Conservation (phyloP, 2,329 filamentous ascomycete species). For the Pestalotiopsis sp. region DNA sequence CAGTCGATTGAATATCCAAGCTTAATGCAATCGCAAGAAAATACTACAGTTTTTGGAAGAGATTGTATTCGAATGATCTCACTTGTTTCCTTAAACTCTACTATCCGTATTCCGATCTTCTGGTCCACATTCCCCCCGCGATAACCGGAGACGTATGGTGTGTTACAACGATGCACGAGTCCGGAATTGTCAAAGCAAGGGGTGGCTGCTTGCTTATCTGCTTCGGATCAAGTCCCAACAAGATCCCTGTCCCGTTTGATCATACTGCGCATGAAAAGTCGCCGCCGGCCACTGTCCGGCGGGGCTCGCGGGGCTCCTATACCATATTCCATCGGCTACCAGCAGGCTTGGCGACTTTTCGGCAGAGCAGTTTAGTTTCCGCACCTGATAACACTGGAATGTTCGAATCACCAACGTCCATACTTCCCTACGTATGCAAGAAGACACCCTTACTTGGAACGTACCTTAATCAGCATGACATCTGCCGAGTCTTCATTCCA, state of each 20-base stretch:
- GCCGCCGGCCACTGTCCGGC: background rate
- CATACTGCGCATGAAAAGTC: background rate
- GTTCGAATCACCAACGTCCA: background rate
- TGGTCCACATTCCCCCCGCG: background rate
- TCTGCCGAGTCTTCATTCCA: background rate
- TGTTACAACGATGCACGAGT: background rate
- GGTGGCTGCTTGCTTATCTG: background rate
- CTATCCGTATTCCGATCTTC: background rate
- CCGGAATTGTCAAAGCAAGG: background rate
- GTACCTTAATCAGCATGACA: background rate
- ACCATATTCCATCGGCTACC: too few relatives aligned
- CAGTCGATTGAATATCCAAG: background rate
- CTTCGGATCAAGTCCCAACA: background rate
- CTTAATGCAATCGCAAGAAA: too few relatives aligned
- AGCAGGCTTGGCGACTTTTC: background rate
- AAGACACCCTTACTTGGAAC: too few relatives aligned
- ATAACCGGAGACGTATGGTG: background rate
- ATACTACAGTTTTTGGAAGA: background rate
- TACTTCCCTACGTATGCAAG: too few relatives aligned
- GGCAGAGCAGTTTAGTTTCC: background rate
- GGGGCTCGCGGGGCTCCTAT: background rate
- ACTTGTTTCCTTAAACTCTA: background rate
- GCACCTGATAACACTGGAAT: background rate
- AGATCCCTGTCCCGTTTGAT: background rate
- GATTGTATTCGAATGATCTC: background rate